Evolutionary conservation across 108 stramenopile species (phyloP).

Genomic region (Fragilaria radians): DNA sequence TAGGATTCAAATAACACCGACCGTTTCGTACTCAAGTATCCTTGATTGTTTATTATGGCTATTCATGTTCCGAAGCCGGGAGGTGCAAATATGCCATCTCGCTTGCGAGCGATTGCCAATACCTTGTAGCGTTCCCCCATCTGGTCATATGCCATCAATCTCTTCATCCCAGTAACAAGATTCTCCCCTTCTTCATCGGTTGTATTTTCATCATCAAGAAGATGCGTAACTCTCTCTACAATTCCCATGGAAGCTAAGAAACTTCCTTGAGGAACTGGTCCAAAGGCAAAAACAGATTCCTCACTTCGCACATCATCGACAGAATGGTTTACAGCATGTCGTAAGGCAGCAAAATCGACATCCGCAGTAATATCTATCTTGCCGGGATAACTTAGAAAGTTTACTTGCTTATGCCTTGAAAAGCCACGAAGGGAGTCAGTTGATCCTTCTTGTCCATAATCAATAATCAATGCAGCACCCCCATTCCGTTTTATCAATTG

Average conservation of each 20-base stretch:
- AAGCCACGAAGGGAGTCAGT: conserved; percentile 89
- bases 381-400: conserved; percentile 81
- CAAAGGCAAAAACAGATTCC: conserved; percentile 51
- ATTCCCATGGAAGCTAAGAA: conserved; percentile 92
- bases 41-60: no score
- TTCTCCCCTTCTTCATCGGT: conserved; percentile 82
- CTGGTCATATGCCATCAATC: conserved; percentile 80
- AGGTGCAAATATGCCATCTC: conserved; percentile 34
- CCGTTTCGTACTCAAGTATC: no score
- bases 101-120: conserved; percentile 63
- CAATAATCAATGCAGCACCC: conserved; percentile 89
- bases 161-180: conserved; percentile 70
- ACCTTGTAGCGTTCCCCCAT: conserved; percentile 90
- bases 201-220: conserved; percentile 72
- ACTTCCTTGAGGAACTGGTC: conserved; percentile 85
- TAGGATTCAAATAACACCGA: no score
- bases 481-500: conserved; percentile 46
- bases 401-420: conserved; percentile 78
- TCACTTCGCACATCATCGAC: conserved; percentile 9
- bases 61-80: conserved; percentile 37
- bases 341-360: conserved; percentile 92
- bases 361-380: conserved; percentile 94
- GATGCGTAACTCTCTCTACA: conserved; percentile 60
- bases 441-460: conserved; percentile 92
- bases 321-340: conserved; percentile 48